phyloP scores from a whole-genome alignment of 1,284 basidiomycete genomes.

The Chiua sp. region DNA sequence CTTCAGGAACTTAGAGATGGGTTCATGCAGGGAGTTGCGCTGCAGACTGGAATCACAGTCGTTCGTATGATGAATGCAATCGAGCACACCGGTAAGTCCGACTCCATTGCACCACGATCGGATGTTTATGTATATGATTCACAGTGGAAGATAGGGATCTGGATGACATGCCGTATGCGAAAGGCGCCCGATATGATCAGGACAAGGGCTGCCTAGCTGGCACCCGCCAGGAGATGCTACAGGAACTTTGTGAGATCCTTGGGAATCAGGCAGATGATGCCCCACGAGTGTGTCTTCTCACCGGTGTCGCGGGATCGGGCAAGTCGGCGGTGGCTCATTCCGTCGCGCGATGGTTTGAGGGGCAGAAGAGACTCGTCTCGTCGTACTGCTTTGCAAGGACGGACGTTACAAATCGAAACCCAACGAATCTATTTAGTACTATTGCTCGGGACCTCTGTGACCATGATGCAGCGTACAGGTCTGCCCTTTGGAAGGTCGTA shows the following conservation, averaged over 20 bases:
- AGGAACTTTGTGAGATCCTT: constrained; percentile 18
- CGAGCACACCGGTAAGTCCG: background rate
- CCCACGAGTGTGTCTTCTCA: constrained; percentile 1
- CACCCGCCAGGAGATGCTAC: background rate
- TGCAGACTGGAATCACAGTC: background rate
- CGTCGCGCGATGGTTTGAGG: background rate
- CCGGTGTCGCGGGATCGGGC: background rate
- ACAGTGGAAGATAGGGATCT: background rate
- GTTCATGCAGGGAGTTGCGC: background rate
- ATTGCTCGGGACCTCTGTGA: constrained; percentile 7
- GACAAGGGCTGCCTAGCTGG: background rate
- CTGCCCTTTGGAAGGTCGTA: background rate
- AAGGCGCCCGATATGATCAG: background rate
- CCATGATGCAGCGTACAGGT: constrained; percentile 1
- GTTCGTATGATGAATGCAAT: background rate
- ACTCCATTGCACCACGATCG: background rate
- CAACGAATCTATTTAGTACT: constrained; percentile 5
- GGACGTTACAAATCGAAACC: background rate
- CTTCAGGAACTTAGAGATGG: background rate
- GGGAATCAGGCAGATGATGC: background rate
- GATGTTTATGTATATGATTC: no score
- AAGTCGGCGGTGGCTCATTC: constrained; percentile 1
- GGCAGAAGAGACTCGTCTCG: background rate
- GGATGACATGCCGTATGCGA: background rate
- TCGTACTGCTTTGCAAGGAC: background rate